Evolutionary conservation across 2,329 filamentous ascomycete genomes (phyloP), one percentile per base, ranked within the genome.

Genomic region (Lasiodiplodia theobromae): DNA sequence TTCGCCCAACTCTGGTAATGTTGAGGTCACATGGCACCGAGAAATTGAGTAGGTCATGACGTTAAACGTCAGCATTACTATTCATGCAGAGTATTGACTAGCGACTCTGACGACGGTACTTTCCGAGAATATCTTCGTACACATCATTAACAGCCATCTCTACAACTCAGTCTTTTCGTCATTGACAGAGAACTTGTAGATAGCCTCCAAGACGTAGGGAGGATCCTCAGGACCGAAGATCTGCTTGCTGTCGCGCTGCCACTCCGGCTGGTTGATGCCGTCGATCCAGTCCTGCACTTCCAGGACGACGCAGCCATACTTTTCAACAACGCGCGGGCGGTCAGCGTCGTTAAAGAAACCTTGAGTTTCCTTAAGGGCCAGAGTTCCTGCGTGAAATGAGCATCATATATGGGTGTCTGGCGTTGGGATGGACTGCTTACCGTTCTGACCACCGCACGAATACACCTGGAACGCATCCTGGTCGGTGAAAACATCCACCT

Each of bases 221-320:
- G 74, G 75, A 71, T 80, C 79, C 2, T 75, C 78, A 2, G 83
- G 82, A 2, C 82, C 81, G 70, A 82, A 86, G 70, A 86, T 83
- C 70, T 86, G 79, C 75, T 78, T 82, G 72, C 83, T 81, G 57
- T 84, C 80, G 67, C 94, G 87, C 69, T 89, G 89, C 95, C 95
- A 97, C 79, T 93, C 88, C 0, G 94, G 94, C 74, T 96, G 88
- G 82, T 97, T 97, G 82, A 98, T 96, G 31, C 86, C 94, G 77
- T 97, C 94, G 76, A 97, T 97, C 88, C 89, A 97, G 78, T 96
- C 94, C 84, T 97, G 88, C 14, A 96, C 92, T 82, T 97, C 95
- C 79, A 97, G 87, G 60, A 97, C 95, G 31, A 97, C 76, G 79
- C 95, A 97, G 38, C 93, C 94, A 76, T 94, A 93, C 83, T 94